Percentiles rank a stretch among this genome's conserved stretches.
Evolutionary conservation across 768 basidiomycete species (phyloP).

Genomic region (Lanmaoa rubissima): DNA sequence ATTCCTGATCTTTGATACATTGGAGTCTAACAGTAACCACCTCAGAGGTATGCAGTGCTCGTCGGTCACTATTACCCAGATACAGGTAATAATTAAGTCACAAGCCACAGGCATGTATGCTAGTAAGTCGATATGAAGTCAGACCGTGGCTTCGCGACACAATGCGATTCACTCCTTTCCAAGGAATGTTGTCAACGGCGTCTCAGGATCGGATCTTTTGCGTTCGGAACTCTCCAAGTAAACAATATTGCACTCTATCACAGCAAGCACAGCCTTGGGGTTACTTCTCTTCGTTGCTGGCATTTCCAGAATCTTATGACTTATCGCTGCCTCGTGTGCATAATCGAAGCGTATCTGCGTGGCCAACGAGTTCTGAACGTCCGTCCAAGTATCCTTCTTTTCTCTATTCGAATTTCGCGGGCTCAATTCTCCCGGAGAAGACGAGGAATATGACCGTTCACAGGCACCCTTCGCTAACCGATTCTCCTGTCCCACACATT

Average conservation of each 20-base stretch:
- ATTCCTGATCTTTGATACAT: not conserved
- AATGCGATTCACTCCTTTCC: not conserved
- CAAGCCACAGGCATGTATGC: not conserved
- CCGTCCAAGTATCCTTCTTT: not conserved
- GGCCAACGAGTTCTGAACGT: not conserved
- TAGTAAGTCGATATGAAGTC: not conserved
- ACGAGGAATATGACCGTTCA: conserved; percentile 8
- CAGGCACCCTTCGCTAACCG: conserved; percentile 22
- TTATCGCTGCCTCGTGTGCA: conserved; percentile 15
- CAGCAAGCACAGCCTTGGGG: conserved; percentile 2
- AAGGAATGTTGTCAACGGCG: not conserved
- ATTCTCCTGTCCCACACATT: conserved; percentile 18
- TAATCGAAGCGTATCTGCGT: conserved; percentile 5
- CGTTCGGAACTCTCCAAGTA: not conserved
- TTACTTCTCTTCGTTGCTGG: not conserved
- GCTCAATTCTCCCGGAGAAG: conserved; percentile 9
- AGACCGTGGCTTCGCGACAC: not conserved
- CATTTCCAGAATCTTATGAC: conserved; percentile 7
- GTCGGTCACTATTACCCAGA: no score
- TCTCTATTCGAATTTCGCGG: not conserved
- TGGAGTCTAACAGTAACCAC: no score
- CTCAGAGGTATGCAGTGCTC: not conserved
- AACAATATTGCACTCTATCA: not conserved
- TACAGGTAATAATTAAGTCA: not conserved
- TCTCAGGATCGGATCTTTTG: not conserved